Conservation (phyloP, 73 alveolate species). For the Uronychia binucleata region DNA sequence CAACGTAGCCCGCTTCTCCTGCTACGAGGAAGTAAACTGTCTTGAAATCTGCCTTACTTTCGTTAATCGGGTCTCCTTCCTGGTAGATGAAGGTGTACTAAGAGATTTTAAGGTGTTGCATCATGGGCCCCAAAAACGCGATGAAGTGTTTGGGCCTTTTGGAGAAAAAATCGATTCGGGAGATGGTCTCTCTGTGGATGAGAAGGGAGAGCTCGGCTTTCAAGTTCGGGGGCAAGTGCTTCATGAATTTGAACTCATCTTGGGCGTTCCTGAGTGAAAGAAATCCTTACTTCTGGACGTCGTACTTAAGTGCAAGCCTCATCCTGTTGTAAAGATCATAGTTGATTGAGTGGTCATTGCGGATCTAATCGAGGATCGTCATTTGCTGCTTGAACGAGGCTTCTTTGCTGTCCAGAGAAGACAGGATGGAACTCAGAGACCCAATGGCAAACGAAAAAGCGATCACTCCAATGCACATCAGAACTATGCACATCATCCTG, state of each 20-base stretch:
- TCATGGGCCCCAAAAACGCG: slow-evolving; percentile 84
- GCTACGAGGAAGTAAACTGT: slow-evolving; percentile 81
- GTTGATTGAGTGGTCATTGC: slow-evolving; percentile 4
- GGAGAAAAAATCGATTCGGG: slow-evolving; percentile 70
- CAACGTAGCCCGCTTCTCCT: slow-evolving; percentile 62
- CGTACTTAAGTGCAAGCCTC: slow-evolving; percentile 47
- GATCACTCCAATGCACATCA: slow-evolving; percentile 73
- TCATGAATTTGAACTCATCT: slow-evolving; percentile 63
- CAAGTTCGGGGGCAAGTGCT: slow-evolving; percentile 77
- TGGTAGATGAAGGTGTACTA: slow-evolving; percentile 73
- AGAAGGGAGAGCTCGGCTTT: slow-evolving; percentile 55
- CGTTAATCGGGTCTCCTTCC: slow-evolving; percentile 84
- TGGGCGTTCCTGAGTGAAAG: not conserved
- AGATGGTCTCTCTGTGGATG: slow-evolving; percentile 75
- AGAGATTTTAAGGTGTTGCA: slow-evolving; percentile 73
- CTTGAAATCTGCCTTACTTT: slow-evolving; percentile 11
- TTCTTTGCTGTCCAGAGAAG: slow-evolving; percentile 52
- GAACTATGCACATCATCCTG: slow-evolving; percentile 52
- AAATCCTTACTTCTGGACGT: slow-evolving; percentile 10
- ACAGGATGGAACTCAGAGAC: slow-evolving; percentile 50
- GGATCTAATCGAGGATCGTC: not conserved
- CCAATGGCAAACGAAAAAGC: slow-evolving; percentile 70
- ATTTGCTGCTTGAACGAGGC: slow-evolving; percentile 30
- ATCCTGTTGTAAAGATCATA: slow-evolving; percentile 27
- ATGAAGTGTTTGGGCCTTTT: slow-evolving; percentile 79